phyloP scores from a whole-genome alignment of 192 early-diverging fungal species.

The Phlyctochytrium arcticum region DNA sequence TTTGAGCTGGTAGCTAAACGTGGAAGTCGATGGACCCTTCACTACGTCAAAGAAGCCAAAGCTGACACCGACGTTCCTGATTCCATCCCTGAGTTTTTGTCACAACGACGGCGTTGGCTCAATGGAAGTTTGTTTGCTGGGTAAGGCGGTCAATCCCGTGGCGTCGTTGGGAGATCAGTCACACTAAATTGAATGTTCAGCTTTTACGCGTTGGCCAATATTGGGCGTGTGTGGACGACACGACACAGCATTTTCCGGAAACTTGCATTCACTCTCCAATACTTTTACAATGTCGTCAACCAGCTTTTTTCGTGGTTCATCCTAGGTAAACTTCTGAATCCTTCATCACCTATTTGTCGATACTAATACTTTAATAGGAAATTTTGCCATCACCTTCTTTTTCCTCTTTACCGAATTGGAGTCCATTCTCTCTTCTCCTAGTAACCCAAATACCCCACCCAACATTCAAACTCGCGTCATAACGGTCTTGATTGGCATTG shows the following conservation, averaged over 20 bases:
- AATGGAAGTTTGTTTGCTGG: constrained; percentile 59
- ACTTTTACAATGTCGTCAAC: constrained; percentile 51
- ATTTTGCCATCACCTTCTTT: constrained; percentile 35
- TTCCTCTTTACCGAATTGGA: constrained; percentile 47
- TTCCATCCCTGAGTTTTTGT: constrained; percentile 52
- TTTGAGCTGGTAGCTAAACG: constrained; percentile 80
- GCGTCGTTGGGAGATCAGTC: background rate
- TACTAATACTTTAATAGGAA: constrained; percentile 12
- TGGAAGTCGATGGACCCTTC: constrained; percentile 61
- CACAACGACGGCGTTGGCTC: constrained; percentile 54
- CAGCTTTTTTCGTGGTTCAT: constrained; percentile 56
- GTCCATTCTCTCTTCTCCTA: constrained; percentile 20
- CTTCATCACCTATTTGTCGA: background rate
- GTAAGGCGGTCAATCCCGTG: constrained; percentile 30
- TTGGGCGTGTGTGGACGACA: constrained; percentile 59
- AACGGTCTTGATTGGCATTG: constrained; percentile 13
- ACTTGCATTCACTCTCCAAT: constrained; percentile 65
- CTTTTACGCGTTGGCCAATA: constrained; percentile 65
- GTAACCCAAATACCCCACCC: background rate
- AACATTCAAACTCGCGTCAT: constrained; percentile 15
- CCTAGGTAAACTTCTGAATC: constrained; percentile 19
- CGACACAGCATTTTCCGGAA: constrained; percentile 63
- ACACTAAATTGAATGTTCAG: background rate
- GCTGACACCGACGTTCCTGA: constrained; percentile 84
- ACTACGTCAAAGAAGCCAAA: constrained; percentile 65